Evolutionary conservation across 139 green algal species (phyloP).

Genomic region (Microglena sp.): DNA sequence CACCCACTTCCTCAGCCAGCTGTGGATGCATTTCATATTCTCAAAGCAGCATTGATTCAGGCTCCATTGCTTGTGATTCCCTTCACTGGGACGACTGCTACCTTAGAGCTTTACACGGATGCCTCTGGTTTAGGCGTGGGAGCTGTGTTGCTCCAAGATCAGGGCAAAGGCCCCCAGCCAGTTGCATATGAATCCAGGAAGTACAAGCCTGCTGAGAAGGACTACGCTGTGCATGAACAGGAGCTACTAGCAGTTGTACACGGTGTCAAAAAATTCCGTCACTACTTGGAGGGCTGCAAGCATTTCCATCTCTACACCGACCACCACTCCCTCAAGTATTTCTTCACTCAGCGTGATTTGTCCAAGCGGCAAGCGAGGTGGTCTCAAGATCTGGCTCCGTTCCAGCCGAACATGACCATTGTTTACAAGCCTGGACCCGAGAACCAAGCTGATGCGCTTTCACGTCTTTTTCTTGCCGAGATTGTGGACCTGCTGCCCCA

Average conservation of each 20-base stretch:
- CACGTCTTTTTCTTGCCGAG: too few relatives aligned
- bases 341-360: slow-evolving; percentile 21
- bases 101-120: slow-evolving; percentile 20
- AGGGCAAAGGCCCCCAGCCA: slow-evolving; percentile 10
- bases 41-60: too few relatives aligned
- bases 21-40: too few relatives aligned
- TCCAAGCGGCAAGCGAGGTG: slow-evolving; percentile 26
- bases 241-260: slow-evolving; percentile 36
- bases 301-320: slow-evolving; percentile 22
- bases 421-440: slow-evolving; percentile 19
- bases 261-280: slow-evolving; percentile 23
- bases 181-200: slow-evolving; percentile 25
- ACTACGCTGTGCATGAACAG: slow-evolving; percentile 32
- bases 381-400: slow-evolving; percentile 20
- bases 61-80: too few relatives aligned
- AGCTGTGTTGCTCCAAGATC: slow-evolving; percentile 23
- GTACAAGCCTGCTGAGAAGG: slow-evolving; percentile 20
- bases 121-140: slow-evolving; percentile 23
- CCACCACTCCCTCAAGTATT: slow-evolving; percentile 16
- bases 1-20: too few relatives aligned
- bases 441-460: slow-evolving; percentile 33
- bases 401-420: slow-evolving; percentile 18
- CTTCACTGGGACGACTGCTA: too few relatives aligned
- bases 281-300: slow-evolving; percentile 26
- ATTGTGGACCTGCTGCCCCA: background rate